phyloP scores from a whole-genome alignment of 202 grass and related monocot species.

The Saccharum hybrid region DNA sequence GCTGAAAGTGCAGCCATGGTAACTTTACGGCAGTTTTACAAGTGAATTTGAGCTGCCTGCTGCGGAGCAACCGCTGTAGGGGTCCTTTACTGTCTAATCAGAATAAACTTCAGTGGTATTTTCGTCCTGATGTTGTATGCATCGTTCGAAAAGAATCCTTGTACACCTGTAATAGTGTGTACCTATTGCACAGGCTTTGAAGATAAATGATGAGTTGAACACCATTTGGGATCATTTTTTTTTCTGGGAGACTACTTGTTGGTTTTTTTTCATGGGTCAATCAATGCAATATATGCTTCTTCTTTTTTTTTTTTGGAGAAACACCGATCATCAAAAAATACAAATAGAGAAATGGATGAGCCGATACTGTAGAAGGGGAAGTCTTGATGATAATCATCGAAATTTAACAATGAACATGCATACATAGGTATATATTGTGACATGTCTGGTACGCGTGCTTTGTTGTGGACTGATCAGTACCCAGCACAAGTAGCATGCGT shows the following conservation, averaged over 20 bases:
- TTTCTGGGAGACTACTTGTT: not conserved
- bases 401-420: not conserved
- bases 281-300: not conserved
- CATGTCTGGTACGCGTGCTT: not conserved
- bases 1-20: not conserved
- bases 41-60: not conserved
- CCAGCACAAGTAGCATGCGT: not conserved
- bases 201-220: not conserved
- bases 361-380: not conserved
- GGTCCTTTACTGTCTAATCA: not conserved
- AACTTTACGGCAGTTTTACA: not conserved
- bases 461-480: not conserved
- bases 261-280: not conserved
- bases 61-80: not conserved
- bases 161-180: not conserved
- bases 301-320: not conserved
- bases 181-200: not conserved
- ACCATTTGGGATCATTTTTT: not conserved
- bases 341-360: not conserved
- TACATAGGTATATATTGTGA: not conserved
- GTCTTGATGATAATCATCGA: not conserved
- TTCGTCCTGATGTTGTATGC: not conserved
- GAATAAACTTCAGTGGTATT: conserved; percentile 14
- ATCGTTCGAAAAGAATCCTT: not conserved
- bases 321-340: not conserved